Percentiles rank a stretch among this genome's conserved stretches.
Conservation (phyloP, 208 protist genomes). For the Phytomonas sp. region DNA sequence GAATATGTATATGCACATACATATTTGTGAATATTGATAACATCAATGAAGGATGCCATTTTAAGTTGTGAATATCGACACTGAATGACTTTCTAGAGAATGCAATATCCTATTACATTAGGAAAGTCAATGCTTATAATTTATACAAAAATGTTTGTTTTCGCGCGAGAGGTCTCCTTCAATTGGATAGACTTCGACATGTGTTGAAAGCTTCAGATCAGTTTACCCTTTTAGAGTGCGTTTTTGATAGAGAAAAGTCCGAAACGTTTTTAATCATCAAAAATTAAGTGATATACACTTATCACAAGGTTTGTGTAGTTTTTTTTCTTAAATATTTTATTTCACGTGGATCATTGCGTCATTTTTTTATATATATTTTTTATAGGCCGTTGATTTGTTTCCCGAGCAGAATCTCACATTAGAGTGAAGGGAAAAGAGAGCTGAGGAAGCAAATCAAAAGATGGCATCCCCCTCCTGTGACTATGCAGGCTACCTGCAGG, state of each 20-base stretch:
- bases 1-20: neutral
- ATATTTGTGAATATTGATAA: constrained; percentile 3
- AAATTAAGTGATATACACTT: constrained; percentile 13
- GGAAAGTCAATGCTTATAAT: neutral
- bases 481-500: constrained; percentile 18
- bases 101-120: neutral
- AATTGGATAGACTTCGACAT: neutral
- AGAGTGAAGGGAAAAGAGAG: neutral
- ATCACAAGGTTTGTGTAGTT: constrained; percentile 6
- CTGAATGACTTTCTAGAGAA: neutral
- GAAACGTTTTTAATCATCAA: constrained; percentile 3
- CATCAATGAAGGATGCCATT: constrained; percentile 3
- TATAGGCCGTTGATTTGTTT: constrained; percentile 7
- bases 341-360: neutral
- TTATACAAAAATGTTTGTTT: neutral
- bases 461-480: constrained; percentile 1
- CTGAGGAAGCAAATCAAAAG: neutral
- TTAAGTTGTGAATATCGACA: neutral
- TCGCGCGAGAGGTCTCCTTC: neutral
- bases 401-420: neutral
- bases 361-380: constrained; percentile 2
- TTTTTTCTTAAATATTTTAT: constrained; percentile 8
- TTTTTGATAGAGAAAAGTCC: neutral
- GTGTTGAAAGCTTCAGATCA: neutral
- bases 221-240: neutral